Evolutionary conservation across 805 yeast species (phyloP).

Genomic region (Candida sakaeoensis): DNA sequence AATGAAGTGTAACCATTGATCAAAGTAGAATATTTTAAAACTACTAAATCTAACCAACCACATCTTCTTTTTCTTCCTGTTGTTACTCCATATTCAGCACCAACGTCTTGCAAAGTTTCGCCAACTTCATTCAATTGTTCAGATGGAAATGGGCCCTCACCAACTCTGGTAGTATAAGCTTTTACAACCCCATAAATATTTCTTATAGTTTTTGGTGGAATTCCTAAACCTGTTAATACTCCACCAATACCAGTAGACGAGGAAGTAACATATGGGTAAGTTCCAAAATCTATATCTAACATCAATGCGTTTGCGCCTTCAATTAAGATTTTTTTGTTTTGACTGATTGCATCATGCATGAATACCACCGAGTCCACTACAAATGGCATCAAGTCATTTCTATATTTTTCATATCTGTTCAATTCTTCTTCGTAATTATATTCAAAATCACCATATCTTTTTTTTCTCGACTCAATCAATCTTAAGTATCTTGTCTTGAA

Average conservation of each 20-base stretch:
- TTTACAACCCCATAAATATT: slow-evolving; percentile 94
- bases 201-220: slow-evolving; percentile 83
- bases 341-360: slow-evolving; percentile 71
- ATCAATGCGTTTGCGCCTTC: slow-evolving; percentile 98
- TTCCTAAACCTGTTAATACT: slow-evolving; percentile 92
- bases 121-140: slow-evolving; percentile 90
- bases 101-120: slow-evolving; percentile 81
- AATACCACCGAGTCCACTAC: slow-evolving; percentile 90
- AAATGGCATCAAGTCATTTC: slow-evolving; percentile 75
- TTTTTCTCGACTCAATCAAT: slow-evolving; percentile 73
- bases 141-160: slow-evolving; percentile 99
- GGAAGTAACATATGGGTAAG: slow-evolving; percentile 96
- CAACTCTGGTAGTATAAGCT: slow-evolving; percentile 98
- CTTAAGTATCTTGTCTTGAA: slow-evolving; percentile 76
- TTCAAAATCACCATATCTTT: slow-evolving; percentile 91
- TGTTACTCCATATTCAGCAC: slow-evolving; percentile 96
- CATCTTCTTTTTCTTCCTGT: slow-evolving; percentile 99
- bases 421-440: slow-evolving; percentile 81
- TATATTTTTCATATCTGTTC: slow-evolving; percentile 67
- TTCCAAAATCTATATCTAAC: slow-evolving; percentile 97
- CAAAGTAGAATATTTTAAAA: slow-evolving; percentile 81
- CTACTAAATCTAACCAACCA: slow-evolving; percentile 98
- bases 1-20: slow-evolving; percentile 94
- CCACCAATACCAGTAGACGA: slow-evolving; percentile 97
- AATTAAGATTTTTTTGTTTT: slow-evolving; percentile 81